Evolutionary conservation across 2,329 filamentous ascomycete genomes (phyloP).

Genomic region (Malbranchea zuffiana): DNA sequence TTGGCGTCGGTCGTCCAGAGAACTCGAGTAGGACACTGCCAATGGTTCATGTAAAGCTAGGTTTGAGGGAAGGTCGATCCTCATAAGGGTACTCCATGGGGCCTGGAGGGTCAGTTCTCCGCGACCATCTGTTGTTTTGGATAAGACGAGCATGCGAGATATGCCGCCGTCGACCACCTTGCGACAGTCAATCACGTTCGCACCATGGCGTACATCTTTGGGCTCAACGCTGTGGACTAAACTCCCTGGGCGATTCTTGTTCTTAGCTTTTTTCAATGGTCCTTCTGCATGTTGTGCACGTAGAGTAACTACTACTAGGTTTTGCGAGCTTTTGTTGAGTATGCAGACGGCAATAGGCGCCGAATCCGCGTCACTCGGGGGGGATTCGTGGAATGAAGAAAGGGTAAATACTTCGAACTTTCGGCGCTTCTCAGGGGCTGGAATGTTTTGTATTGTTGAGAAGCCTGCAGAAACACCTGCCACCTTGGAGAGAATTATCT

Average conservation of each 20-base stretch:
- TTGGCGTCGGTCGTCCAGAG: constrained; percentile 43
- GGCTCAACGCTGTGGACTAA: constrained; percentile 9
- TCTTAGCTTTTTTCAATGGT: constrained; percentile 16
- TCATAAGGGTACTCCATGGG: constrained; percentile 62
- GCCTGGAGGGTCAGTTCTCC: constrained; percentile 62
- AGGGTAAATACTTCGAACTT: constrained; percentile 52
- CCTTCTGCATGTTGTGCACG: constrained; percentile 34
- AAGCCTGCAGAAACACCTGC: constrained; percentile 53
- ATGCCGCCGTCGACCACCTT: constrained; percentile 57
- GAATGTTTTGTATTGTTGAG: constrained; percentile 22
- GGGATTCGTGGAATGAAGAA: constrained; percentile 34
- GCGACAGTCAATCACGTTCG: constrained; percentile 62
- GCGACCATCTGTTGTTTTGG: constrained; percentile 51
- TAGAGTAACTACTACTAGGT: constrained; percentile 56
- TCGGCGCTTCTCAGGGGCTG: constrained; percentile 18
- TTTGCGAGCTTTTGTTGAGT: constrained; percentile 56
- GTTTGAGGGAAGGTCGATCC: constrained; percentile 49
- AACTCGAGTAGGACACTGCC: constrained; percentile 47
- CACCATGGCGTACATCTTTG: constrained; percentile 45
- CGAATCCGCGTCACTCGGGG: constrained; percentile 23
- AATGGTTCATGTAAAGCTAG: constrained; percentile 51
- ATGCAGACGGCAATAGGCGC: constrained; percentile 47
- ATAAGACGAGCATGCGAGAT: constrained; percentile 59
- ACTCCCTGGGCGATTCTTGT: constrained; percentile 1
- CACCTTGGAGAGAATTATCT: constrained; percentile 61